phyloP scores from a whole-genome alignment of 306 rosid species.

The Rosa chinensis region DNA sequence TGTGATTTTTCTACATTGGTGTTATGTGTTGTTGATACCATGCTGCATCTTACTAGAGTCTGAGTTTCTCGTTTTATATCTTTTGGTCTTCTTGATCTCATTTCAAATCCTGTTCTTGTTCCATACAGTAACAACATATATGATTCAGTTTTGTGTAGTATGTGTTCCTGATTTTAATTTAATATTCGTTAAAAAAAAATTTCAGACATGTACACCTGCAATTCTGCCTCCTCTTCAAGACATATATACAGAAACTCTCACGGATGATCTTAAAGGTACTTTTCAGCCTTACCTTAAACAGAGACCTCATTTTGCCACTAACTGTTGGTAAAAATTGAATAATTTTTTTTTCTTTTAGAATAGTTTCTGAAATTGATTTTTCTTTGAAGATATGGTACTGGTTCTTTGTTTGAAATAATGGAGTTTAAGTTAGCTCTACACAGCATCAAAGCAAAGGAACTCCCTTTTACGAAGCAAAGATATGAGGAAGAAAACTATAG shows the following conservation, averaged over 20 bases:
- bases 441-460: neutral
- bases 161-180: neutral
- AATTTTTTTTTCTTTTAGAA: neutral
- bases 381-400: neutral
- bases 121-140: conserved; percentile 7
- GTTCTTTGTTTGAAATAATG: neutral
- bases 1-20: neutral
- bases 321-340: neutral
- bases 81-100: neutral
- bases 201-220: conserved; percentile 87
- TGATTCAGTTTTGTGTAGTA: conserved; percentile 1
- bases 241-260: conserved; percentile 70
- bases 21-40: neutral
- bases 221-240: conserved; percentile 86
- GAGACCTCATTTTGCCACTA: conserved; percentile 1
- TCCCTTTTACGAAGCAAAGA: neutral
- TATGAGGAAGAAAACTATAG: neutral
- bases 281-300: conserved; percentile 25
- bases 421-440: neutral
- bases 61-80: neutral
- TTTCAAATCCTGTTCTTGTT: neutral
- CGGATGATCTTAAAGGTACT: conserved; percentile 80
- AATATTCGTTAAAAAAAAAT: conserved; percentile 8
- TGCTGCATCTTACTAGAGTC: conserved; percentile 1
- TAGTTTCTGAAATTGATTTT: neutral